phyloP scores from a whole-genome alignment of 352 stramenopile species.

The Aphanomyces invadans region DNA sequence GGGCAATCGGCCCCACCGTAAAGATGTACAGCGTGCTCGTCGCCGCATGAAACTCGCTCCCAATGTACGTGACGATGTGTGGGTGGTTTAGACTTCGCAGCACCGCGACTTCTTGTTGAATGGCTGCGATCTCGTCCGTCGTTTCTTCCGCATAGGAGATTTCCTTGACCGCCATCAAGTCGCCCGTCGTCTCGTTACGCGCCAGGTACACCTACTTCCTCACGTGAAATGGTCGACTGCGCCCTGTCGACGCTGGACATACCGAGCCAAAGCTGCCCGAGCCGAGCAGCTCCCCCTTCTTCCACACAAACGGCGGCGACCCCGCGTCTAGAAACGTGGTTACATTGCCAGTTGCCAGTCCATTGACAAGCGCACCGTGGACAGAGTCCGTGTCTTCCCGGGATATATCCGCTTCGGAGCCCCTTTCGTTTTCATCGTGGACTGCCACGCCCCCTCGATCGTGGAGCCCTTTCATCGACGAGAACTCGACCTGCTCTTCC shows the following conservation, averaged over 20 bases:
- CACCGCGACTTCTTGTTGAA: constrained; percentile 78
- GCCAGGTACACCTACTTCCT: constrained; percentile 72
- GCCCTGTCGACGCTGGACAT: not conserved
- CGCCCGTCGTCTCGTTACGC: constrained; percentile 84
- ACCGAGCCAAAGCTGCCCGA: constrained; percentile 62
- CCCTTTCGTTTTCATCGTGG: not conserved
- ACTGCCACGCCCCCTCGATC: not conserved
- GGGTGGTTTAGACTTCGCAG: constrained; percentile 79
- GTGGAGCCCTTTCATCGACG: constrained; percentile 22
- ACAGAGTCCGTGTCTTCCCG: constrained; percentile 2
- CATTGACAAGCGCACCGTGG: constrained; percentile 39
- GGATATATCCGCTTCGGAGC: too few species aligned
- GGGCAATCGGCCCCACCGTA: constrained; percentile 25
- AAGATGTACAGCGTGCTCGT: constrained; percentile 84
- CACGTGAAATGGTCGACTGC: not conserved
- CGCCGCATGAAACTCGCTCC: constrained; percentile 63
- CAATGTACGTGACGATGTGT: constrained; percentile 91
- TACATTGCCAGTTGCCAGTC: constrained; percentile 38
- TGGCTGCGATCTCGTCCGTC: constrained; percentile 31
- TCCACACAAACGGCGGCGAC: constrained; percentile 30
- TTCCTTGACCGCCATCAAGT: constrained; percentile 80
- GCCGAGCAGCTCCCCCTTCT: constrained; percentile 45
- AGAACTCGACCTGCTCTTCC: not conserved
- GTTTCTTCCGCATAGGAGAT: constrained; percentile 39
- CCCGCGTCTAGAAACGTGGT: not conserved